Evolutionary conservation across 257 asterid genomes (phyloP).

Genomic region (Fraxinus pennsylvanica): DNA sequence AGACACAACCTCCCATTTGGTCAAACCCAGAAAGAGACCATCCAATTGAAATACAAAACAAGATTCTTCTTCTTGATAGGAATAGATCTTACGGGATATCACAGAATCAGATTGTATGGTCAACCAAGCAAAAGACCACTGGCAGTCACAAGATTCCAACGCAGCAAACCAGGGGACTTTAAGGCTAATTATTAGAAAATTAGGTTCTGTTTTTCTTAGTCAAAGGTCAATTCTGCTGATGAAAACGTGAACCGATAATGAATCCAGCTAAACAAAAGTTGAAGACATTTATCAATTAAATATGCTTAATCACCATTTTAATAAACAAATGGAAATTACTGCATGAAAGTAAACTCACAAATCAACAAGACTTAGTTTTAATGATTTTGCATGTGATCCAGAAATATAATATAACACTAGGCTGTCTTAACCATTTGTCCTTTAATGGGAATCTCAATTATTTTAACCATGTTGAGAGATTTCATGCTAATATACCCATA

Average conservation of each 20-base stretch:
- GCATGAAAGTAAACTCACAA: constrained; percentile 38
- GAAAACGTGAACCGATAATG: constrained; percentile 38
- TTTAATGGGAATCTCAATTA: constrained; percentile 58
- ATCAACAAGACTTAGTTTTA: constrained; percentile 37
- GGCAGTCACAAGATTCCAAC: constrained; percentile 40
- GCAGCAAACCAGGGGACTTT: constrained; percentile 30
- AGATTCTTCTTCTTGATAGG: constrained; percentile 26
- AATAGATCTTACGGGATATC: constrained; percentile 32
- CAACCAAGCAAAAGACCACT: constrained; percentile 32
- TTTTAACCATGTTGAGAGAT: constrained; percentile 42
- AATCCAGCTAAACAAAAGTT: constrained; percentile 49
- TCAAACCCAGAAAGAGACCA: constrained; percentile 54
- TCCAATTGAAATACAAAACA: constrained; percentile 31
- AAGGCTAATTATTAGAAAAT: constrained; percentile 29
- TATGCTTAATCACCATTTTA: constrained; percentile 36
- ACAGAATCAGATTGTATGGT: constrained; percentile 27
- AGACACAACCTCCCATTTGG: constrained; percentile 92
- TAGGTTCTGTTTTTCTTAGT: constrained; percentile 40
- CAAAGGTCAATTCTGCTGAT: constrained; percentile 49
- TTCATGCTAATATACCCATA: constrained; percentile 45
- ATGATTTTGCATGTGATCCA: constrained; percentile 71
- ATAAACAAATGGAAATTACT: constrained; percentile 28
- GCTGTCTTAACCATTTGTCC: constrained; percentile 58
- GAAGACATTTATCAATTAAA: constrained; percentile 42
- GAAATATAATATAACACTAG: constrained; percentile 44